Conservation (phyloP, 2,329 filamentous ascomycete genomes). For the Fusarium poae region DNA sequence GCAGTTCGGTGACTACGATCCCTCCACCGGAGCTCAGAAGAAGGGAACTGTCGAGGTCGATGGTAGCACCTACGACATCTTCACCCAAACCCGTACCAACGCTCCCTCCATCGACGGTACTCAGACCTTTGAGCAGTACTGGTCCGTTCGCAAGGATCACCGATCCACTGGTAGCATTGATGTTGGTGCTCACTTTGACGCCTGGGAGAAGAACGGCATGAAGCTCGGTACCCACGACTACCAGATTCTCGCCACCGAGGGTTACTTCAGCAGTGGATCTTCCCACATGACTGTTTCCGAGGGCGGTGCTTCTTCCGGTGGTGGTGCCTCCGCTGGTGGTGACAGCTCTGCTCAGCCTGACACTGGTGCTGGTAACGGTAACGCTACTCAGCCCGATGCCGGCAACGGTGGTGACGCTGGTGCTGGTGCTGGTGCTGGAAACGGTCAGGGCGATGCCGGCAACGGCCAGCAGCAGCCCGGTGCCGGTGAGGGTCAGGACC, state of each 20-base stretch:
- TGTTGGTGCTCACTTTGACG: conserved; percentile 64
- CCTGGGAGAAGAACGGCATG: conserved; percentile 64
- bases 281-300: conserved; percentile 60
- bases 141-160: conserved; percentile 64
- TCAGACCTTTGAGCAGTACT: conserved; percentile 66
- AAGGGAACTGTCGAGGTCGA: conserved; percentile 53
- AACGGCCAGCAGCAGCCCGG: conserved; percentile 5
- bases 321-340: conserved; percentile 1
- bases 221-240: conserved; percentile 65
- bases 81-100: conserved; percentile 55
- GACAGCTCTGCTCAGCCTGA: background rate
- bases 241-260: conserved; percentile 68
- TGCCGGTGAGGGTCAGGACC: background rate
- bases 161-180: conserved; percentile 64
- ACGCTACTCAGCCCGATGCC: background rate
- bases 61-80: conserved; percentile 57
- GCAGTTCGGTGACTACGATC: conserved; percentile 52
- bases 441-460: background rate
- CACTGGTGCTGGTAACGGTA: background rate
- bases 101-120: conserved; percentile 63
- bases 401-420: background rate
- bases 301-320: conserved; percentile 15
- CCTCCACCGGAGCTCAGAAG: conserved; percentile 50
- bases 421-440: background rate
- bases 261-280: conserved; percentile 63